phyloP scores from a whole-genome alignment of 768 basidiomycete species.

The Lenzites betulinus region DNA sequence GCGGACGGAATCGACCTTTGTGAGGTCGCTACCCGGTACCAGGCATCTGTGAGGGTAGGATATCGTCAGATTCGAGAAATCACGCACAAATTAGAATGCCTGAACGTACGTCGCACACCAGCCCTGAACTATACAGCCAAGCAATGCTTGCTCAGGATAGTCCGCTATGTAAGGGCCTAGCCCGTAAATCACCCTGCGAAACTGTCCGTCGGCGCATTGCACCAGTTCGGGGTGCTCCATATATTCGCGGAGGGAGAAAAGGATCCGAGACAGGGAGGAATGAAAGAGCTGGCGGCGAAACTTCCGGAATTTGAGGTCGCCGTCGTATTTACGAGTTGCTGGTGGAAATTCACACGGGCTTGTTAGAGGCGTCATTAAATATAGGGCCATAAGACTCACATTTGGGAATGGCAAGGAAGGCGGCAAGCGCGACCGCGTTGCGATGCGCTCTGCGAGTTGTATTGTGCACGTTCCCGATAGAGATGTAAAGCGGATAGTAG shows the following conservation, averaged over 20 bases:
- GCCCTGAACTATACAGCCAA: conserved; percentile 18
- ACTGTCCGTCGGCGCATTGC: conserved; percentile 18
- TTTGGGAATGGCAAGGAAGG: conserved; percentile 24
- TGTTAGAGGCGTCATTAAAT: no score
- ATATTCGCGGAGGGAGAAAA: conserved; percentile 1
- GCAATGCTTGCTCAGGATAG: conserved; percentile 26
- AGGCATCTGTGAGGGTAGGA: not conserved
- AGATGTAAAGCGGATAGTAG: conserved; percentile 25
- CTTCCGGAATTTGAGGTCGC: conserved; percentile 15
- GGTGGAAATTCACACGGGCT: no score
- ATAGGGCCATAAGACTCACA: conserved; percentile 6
- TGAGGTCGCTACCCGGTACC: not conserved
- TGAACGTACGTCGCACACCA: conserved; percentile 23
- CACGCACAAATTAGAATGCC: no score
- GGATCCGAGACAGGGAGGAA: conserved; percentile 5
- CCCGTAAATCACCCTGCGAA: conserved; percentile 19
- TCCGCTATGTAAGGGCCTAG: conserved; percentile 27
- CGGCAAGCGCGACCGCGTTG: conserved; percentile 11
- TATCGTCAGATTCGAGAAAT: not conserved
- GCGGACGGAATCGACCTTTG: not conserved
- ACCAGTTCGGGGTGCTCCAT: conserved; percentile 21
- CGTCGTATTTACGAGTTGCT: no score
- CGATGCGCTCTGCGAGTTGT: conserved; percentile 21
- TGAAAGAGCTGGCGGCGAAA: conserved; percentile 25
- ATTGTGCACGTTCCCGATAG: conserved; percentile 23